A percentile compares a stretch with the other conserved stretches of the same genome.
phyloP scores from a whole-genome alignment of 1,284 basidiomycete species.

The Schizopora paradoxa region DNA sequence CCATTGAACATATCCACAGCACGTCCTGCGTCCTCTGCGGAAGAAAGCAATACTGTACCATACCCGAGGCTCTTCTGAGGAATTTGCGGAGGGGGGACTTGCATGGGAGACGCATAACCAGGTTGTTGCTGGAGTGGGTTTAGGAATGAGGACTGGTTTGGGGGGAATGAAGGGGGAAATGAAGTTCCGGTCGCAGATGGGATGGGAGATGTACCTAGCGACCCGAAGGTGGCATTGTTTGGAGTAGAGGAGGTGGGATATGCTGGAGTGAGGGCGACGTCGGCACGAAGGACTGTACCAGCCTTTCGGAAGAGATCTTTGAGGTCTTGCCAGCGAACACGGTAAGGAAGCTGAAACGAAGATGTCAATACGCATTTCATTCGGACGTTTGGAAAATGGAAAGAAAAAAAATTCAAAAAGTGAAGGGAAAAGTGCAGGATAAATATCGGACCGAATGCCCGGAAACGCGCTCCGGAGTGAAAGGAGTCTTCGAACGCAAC shows the following conservation, averaged over 20 bases:
- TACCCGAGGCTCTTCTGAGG: conserved; percentile 91
- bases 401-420: conserved; percentile 6
- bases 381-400: conserved; percentile 1
- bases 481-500: background rate
- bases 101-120: too few relatives aligned
- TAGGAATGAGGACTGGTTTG: too few relatives aligned
- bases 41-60: conserved; percentile 88
- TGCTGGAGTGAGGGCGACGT: conserved; percentile 88
- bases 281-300: conserved; percentile 91
- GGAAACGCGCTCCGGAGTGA: background rate
- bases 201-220: too few relatives aligned
- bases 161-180: too few relatives aligned
- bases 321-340: conserved; percentile 95
- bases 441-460: background rate
- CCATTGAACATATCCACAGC: conserved; percentile 90
- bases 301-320: conserved; percentile 96
- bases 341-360: conserved; percentile 84
- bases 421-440: background rate
- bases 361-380: conserved; percentile 38
- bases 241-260: too few relatives aligned
- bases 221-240: too few relatives aligned
- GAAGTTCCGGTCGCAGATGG: too few relatives aligned
- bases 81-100: too few relatives aligned
- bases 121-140: too few relatives aligned
- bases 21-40: conserved; percentile 85